These are phyloP conservation scores for Gossypium gossypioides DNA, from an alignment of 441 rosid genomes.

Conservation along the genomic window DNA sequence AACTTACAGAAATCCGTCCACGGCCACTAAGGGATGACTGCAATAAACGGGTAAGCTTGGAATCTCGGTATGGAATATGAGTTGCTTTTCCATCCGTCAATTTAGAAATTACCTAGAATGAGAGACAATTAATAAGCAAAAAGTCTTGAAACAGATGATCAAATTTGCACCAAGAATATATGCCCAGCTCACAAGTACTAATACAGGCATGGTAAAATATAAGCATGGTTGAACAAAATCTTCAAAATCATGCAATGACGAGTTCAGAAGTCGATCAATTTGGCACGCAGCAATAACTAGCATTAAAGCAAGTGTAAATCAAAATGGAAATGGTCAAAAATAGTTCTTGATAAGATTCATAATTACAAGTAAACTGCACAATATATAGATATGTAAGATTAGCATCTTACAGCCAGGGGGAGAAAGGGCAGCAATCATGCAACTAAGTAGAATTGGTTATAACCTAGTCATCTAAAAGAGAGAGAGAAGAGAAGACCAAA, in stretches of 20 bases:
- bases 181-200: background rate
- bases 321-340: background rate
- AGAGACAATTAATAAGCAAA: background rate
- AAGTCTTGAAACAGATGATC: background rate
- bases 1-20: constrained; percentile 56
- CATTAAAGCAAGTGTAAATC: background rate
- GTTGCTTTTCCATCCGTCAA: constrained; percentile 52
- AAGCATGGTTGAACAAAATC: background rate
- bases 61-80: constrained; percentile 64
- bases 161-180: constrained; percentile 4
- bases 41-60: constrained; percentile 59
- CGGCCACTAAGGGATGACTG: constrained; percentile 65
- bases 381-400: background rate
- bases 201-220: background rate
- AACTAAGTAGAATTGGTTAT: background rate
- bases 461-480: background rate
- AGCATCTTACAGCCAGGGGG: background rate
- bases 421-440: background rate
- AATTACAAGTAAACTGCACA: background rate
- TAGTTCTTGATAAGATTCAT: background rate
- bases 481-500: background rate
- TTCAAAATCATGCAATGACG: background rate
- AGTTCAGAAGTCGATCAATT: constrained; percentile 2
- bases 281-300: background rate
- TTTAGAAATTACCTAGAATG: constrained; percentile 50